Conservation (phyloP, 345 rosid genomes). For the Turritis glabra region DNA sequence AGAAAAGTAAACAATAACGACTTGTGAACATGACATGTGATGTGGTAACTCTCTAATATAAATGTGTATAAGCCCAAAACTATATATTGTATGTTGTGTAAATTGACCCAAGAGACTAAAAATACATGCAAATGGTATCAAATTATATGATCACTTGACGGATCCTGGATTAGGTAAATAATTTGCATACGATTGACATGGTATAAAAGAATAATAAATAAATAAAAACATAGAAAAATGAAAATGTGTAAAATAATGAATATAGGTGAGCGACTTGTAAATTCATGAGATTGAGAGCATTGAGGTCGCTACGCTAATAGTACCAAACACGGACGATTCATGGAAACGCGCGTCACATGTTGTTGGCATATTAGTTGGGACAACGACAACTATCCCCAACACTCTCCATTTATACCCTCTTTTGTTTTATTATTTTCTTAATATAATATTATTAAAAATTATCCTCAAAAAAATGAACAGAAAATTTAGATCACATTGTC, state of each 20-base stretch:
- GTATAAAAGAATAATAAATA: neutral
- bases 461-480: too few species aligned
- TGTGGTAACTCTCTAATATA: neutral
- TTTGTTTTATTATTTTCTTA: neutral
- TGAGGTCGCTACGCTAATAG: constrained; percentile 19
- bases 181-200: constrained; percentile 22
- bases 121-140: neutral
- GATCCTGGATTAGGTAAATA: constrained; percentile 1
- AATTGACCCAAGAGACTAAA: neutral
- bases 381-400: constrained; percentile 27
- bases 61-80: neutral
- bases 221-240: neutral
- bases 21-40: neutral
- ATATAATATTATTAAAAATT: too few species aligned
- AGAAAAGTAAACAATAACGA: neutral
- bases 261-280: constrained; percentile 21
- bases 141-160: neutral
- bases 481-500: too few species aligned
- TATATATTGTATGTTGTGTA: neutral
- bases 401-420: neutral
- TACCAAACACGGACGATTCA: constrained; percentile 34
- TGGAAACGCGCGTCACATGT: constrained; percentile 37
- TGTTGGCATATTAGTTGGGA: constrained; percentile 25
- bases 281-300: constrained; percentile 7
- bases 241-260: neutral